phyloP scores from a whole-genome alignment of 2,329 filamentous ascomycete genomes.

The Alternaria arborescens region DNA sequence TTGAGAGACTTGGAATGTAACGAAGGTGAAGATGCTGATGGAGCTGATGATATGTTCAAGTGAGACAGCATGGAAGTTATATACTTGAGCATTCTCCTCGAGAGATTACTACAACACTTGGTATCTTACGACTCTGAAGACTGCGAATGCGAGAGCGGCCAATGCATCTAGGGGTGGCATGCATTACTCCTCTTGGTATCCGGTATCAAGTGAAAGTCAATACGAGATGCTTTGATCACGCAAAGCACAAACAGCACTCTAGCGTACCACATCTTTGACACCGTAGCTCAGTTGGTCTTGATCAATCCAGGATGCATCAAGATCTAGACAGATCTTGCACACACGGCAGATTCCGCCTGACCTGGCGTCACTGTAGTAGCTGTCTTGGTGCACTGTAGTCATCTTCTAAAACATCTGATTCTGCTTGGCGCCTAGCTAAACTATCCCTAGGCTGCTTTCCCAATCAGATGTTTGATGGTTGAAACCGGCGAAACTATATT shows the following conservation, averaged over 20 bases:
- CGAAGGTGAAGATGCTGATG: neutral
- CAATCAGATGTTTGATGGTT: neutral
- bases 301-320: neutral
- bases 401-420: neutral
- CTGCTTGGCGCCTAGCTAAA: neutral
- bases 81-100: neutral
- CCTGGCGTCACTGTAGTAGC: accelerated
- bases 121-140: neutral
- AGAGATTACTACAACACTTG: neutral
- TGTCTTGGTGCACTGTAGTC: neutral
- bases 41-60: neutral
- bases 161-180: neutral
- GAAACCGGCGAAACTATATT: neutral
- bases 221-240: neutral
- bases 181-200: neutral
- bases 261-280: neutral
- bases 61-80: neutral
- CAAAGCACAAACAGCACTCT: neutral
- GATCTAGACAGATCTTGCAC: neutral
- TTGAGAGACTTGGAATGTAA: neutral
- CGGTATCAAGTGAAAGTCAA: neutral
- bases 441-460: neutral
- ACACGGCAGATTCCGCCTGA: too few species aligned
- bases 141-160: neutral
- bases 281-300: neutral